Evolutionary conservation across 176 grass and related monocot genomes (phyloP).

Genomic region (Hordeum vulgare): DNA sequence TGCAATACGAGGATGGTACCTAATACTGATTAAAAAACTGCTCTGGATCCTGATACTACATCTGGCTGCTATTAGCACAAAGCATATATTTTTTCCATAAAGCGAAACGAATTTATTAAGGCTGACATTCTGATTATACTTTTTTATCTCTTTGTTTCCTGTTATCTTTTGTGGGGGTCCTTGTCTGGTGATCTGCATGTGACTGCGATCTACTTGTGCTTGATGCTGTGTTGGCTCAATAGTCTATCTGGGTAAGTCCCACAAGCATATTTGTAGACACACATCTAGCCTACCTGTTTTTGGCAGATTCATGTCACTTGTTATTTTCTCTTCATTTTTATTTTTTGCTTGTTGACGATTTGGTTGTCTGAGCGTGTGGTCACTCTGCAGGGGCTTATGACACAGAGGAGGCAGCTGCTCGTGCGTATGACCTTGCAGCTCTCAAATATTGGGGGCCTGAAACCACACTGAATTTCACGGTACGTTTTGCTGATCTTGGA

Average conservation of each 20-base stretch:
- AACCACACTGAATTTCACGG: constrained; percentile 66
- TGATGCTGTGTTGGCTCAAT: constrained; percentile 18
- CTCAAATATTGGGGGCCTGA: constrained; percentile 85
- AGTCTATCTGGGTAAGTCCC: constrained; percentile 72
- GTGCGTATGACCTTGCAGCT: constrained; percentile 77
- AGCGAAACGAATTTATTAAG: constrained; percentile 45
- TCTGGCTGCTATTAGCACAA: constrained; percentile 18
- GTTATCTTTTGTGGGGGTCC: constrained; percentile 32
- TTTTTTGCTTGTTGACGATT: neutral
- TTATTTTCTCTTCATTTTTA: neutral
- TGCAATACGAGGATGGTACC: constrained; percentile 14
- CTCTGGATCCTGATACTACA: constrained; percentile 10
- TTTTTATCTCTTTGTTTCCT: constrained; percentile 1
- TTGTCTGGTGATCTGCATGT: constrained; percentile 45
- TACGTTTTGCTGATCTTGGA: constrained; percentile 15
- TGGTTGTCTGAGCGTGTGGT: neutral
- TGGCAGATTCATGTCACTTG: constrained; percentile 24
- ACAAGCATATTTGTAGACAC: constrained; percentile 11
- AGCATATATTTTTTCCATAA: neutral
- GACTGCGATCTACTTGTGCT: constrained; percentile 38
- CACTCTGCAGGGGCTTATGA: constrained; percentile 75
- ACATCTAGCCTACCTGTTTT: constrained; percentile 4
- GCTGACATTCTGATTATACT: constrained; percentile 48
- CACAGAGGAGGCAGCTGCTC: constrained; percentile 73
- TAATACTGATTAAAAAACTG: neutral